Conservation (phyloP, 345 rosid species). For the Trapa incisa region DNA sequence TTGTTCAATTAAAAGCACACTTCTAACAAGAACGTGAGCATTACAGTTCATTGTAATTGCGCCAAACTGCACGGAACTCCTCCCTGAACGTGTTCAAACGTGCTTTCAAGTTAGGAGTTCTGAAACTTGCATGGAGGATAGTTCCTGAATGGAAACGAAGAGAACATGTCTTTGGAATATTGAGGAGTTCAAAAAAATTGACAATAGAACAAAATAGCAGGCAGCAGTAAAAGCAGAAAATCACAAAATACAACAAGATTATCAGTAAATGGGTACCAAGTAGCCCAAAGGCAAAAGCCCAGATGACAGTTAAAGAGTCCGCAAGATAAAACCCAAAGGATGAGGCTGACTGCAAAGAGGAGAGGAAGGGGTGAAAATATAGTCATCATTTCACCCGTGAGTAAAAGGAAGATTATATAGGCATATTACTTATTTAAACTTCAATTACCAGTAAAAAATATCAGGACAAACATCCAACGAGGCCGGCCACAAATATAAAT, state of each 20-base stretch:
- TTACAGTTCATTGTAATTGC: slow-evolving; percentile 93
- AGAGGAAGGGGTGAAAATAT: not conserved
- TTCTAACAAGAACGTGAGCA: not conserved
- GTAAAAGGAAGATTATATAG: not conserved
- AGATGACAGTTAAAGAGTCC: slow-evolving; percentile 70
- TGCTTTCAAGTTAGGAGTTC: slow-evolving; percentile 95
- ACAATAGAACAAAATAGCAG: not conserved
- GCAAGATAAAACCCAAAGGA: slow-evolving; percentile 74
- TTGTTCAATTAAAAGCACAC: not conserved
- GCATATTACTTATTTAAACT: not conserved
- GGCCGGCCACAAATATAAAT: slow-evolving; percentile 77
- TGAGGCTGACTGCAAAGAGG: slow-evolving; percentile 39
- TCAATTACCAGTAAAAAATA: slow-evolving; percentile 54
- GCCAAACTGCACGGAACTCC: slow-evolving; percentile 97
- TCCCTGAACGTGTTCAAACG: slow-evolving; percentile 91
- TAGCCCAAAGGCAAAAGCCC: slow-evolving; percentile 76
- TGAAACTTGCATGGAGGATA: slow-evolving; percentile 76
- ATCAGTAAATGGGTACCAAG: slow-evolving; percentile 38
- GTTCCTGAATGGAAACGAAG: slow-evolving; percentile 38
- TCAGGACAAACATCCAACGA: slow-evolving; percentile 81
- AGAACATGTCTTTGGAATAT: slow-evolving; percentile 2
- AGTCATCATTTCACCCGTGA: not conserved
- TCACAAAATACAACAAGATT: not conserved
- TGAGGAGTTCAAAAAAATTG: slow-evolving; percentile 8
- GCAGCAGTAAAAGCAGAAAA: slow-evolving; percentile 6